phyloP scores from a whole-genome alignment of 306 rosid genomes.

The Benincasa hispida region DNA sequence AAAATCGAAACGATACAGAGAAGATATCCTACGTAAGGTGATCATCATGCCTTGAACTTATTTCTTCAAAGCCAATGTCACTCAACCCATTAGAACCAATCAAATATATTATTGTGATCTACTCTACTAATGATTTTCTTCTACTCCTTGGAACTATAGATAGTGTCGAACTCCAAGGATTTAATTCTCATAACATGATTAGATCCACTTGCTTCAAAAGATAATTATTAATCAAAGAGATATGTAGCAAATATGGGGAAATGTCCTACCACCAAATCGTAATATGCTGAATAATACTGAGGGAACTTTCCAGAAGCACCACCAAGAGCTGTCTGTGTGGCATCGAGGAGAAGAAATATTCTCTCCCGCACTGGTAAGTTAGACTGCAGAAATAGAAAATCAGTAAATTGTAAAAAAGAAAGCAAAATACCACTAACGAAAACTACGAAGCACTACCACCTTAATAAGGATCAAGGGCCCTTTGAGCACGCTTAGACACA shows the following conservation, averaged over 20 bases:
- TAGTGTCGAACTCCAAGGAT: background rate
- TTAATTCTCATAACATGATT: background rate
- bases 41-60: too few species aligned
- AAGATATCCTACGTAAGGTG: too few species aligned
- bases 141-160: background rate
- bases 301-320: slow-evolving; percentile 96
- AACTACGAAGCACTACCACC: too few species aligned
- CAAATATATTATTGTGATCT: background rate
- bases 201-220: background rate
- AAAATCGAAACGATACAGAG: too few species aligned
- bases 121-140: background rate
- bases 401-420: background rate
- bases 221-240: background rate
- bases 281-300: slow-evolving; percentile 77
- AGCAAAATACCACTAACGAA: background rate
- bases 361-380: slow-evolving; percentile 78
- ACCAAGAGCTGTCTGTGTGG: slow-evolving; percentile 90
- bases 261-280: slow-evolving; percentile 81
- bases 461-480: too few species aligned
- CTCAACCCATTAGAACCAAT: background rate
- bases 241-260: background rate
- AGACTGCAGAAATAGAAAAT: slow-evolving; percentile 44
- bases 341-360: slow-evolving; percentile 87
- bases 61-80: too few species aligned
- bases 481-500: background rate